These are phyloP conservation scores for Solanum lycopersicoides DNA, from an alignment of 257 asterid species.

Conservation along the genomic window DNA sequence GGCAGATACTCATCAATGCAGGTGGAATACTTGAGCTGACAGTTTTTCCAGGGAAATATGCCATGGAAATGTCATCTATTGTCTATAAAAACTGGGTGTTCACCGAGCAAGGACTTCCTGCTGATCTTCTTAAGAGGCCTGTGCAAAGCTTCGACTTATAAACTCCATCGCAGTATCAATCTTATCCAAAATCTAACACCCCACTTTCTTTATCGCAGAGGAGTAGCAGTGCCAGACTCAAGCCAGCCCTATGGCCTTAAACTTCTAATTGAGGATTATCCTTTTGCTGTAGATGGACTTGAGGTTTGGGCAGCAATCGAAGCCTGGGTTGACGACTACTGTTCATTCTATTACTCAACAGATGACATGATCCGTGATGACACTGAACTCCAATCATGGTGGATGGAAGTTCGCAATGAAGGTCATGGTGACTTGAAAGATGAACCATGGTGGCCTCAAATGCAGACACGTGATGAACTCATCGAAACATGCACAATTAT, in stretches of 20 bases:
- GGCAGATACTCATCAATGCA: constrained; percentile 78
- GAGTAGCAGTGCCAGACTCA: constrained; percentile 19
- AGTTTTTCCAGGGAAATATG: constrained; percentile 61
- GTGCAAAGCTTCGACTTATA: background rate
- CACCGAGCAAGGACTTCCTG: constrained; percentile 76
- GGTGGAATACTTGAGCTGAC: constrained; percentile 78
- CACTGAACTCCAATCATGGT: constrained; percentile 24
- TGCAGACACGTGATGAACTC: constrained; percentile 17
- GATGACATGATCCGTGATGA: constrained; percentile 13
- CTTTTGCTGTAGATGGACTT: constrained; percentile 26
- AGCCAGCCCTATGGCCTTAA: constrained; percentile 15
- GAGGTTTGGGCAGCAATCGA: constrained; percentile 24
- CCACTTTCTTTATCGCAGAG: constrained; percentile 8
- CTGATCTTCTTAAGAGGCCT: constrained; percentile 69
- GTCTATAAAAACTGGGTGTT: constrained; percentile 67
- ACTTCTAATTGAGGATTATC: constrained; percentile 20
- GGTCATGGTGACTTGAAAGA: constrained; percentile 29
- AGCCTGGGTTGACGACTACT: constrained; percentile 17
- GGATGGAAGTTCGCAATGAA: constrained; percentile 13
- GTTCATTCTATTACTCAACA: constrained; percentile 12
- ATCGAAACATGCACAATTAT: constrained; percentile 7
- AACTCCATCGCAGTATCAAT: background rate
- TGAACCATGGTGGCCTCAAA: constrained; percentile 21
- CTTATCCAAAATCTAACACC: background rate
- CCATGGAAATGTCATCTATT: constrained; percentile 73